These are phyloP conservation scores for Xanthoceras sorbifolium DNA, from an alignment of 345 rosid species.

Conservation along the genomic window DNA sequence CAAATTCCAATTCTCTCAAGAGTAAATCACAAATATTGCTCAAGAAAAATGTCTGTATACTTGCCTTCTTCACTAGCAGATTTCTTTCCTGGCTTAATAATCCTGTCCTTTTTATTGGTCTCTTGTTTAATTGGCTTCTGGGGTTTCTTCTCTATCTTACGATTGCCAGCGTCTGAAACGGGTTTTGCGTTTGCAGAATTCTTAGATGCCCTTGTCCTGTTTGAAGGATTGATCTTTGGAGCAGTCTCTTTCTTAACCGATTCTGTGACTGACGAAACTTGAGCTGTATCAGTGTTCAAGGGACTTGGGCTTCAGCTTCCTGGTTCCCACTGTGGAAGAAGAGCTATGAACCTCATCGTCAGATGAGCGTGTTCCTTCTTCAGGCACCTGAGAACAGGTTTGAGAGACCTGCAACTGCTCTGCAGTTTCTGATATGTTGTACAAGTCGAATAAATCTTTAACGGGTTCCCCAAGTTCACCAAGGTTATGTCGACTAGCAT, in stretches of 20 bases:
- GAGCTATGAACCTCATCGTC: slow-evolving; percentile 63
- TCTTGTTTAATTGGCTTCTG: slow-evolving; percentile 57
- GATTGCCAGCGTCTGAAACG: slow-evolving; percentile 37
- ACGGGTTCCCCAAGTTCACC: slow-evolving; percentile 50
- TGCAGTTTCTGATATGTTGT: slow-evolving; percentile 50
- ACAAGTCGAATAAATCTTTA: slow-evolving; percentile 59
- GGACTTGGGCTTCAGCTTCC: slow-evolving; percentile 61
- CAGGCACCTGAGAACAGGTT: slow-evolving; percentile 57
- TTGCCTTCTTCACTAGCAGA: slow-evolving; percentile 52
- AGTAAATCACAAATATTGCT: slow-evolving; percentile 1
- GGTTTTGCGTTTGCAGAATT: slow-evolving; percentile 43
- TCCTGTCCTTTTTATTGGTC: slow-evolving; percentile 43
- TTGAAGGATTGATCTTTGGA: slow-evolving; percentile 39
- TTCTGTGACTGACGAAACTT: slow-evolving; percentile 37
- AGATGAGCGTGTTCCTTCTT: slow-evolving; percentile 56
- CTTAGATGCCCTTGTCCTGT: slow-evolving; percentile 44
- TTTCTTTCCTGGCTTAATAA: slow-evolving; percentile 47
- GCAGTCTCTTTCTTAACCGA: slow-evolving; percentile 42
- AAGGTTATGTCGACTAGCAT: slow-evolving; percentile 57
- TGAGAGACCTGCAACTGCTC: slow-evolving; percentile 63
- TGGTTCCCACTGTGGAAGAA: slow-evolving; percentile 39
- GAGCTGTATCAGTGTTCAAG: slow-evolving; percentile 42
- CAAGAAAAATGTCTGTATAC: not conserved
- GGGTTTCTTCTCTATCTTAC: slow-evolving; percentile 48
- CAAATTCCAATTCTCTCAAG: not conserved